A percentile compares a stretch with the other conserved stretches of the same genome.
These are phyloP conservation scores for Exserohilum turcica DNA, from an alignment of 2,329 filamentous ascomycete species.

Conservation along the genomic window DNA sequence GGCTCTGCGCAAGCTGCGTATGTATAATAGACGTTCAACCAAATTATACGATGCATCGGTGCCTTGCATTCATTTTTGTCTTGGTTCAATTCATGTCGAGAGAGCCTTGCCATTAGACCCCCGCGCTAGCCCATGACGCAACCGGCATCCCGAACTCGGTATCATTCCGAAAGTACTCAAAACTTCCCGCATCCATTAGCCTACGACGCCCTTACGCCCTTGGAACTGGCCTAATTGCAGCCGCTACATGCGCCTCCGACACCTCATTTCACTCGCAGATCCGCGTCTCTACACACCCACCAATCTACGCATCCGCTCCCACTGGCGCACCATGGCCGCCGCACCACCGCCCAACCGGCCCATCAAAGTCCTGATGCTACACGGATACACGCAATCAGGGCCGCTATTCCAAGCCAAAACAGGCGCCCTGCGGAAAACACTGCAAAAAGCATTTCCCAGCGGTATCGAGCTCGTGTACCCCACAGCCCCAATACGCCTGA, in stretches of 20 bases:
- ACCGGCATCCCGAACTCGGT: slow-evolving; percentile 11
- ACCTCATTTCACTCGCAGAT: slow-evolving; percentile 8
- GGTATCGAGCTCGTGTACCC: slow-evolving; percentile 56
- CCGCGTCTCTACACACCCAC: slow-evolving; percentile 12
- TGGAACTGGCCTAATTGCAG: neutral
- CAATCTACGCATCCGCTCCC: slow-evolving; percentile 24
- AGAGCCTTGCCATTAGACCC: neutral
- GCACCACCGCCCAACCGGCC: slow-evolving; percentile 38
- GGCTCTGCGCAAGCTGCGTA: slow-evolving; percentile 41
- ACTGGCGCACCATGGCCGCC: slow-evolving; percentile 38
- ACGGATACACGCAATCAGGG: slow-evolving; percentile 89
- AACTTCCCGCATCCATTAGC: neutral
- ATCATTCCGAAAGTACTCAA: slow-evolving; percentile 5
- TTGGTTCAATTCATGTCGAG: neutral
- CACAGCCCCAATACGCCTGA: slow-evolving; percentile 52
- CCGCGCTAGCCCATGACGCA: slow-evolving; percentile 14
- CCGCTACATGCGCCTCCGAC: slow-evolving; percentile 10
- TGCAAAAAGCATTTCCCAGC: slow-evolving; percentile 72
- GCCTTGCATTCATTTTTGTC: neutral
- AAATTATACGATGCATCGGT: neutral
- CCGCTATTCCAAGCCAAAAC: slow-evolving; percentile 85
- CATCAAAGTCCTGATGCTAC: slow-evolving; percentile 57
- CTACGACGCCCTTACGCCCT: neutral
- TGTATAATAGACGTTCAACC: slow-evolving; percentile 42
- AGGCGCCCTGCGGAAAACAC: slow-evolving; percentile 79